Percentiles rank a stretch among this genome's conserved stretches.
Evolutionary conservation across 768 basidiomycete species (phyloP).

Genomic region (Termitomyces sp.): DNA sequence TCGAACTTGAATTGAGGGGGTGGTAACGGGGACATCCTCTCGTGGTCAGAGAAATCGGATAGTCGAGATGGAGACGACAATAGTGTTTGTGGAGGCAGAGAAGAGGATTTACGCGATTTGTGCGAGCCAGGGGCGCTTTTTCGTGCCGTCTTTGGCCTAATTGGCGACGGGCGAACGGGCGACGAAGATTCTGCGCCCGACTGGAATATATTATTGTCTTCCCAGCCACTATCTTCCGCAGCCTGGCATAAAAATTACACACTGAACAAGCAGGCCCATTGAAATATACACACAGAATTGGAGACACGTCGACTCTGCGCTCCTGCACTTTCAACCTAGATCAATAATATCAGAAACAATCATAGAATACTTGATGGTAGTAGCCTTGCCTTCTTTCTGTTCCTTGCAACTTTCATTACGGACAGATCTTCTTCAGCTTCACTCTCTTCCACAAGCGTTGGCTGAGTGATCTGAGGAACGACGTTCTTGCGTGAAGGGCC

Average conservation of each 20-base stretch:
- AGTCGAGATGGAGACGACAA: slow-evolving; percentile 35
- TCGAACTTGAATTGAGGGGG: slow-evolving; percentile 55
- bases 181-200: slow-evolving; percentile 89
- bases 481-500: slow-evolving; percentile 34
- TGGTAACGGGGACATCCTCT: slow-evolving; percentile 21
- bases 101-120: slow-evolving; percentile 65
- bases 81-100: slow-evolving; percentile 58
- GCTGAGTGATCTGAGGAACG: slow-evolving; percentile 34
- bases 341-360: slow-evolving; percentile 2
- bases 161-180: slow-evolving; percentile 59
- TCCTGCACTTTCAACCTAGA: slow-evolving; percentile 43
- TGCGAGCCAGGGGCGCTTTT: slow-evolving; percentile 32
- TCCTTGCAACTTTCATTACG: slow-evolving; percentile 53
- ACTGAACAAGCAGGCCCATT: not conserved
- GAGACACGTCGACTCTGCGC: slow-evolving; percentile 53
- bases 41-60: slow-evolving; percentile 18
- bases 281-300: slow-evolving; percentile 28
- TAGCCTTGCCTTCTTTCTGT: slow-evolving; percentile 49
- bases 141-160: slow-evolving; percentile 34
- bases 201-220: slow-evolving; percentile 87
- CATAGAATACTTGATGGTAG: not conserved
- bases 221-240: slow-evolving; percentile 79
- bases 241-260: slow-evolving; percentile 7
- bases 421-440: slow-evolving; percentile 67
- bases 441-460: slow-evolving; percentile 62